phyloP scores from a whole-genome alignment of 2,329 filamentous ascomycete genomes.

The Zymoseptoria ardabiliae region DNA sequence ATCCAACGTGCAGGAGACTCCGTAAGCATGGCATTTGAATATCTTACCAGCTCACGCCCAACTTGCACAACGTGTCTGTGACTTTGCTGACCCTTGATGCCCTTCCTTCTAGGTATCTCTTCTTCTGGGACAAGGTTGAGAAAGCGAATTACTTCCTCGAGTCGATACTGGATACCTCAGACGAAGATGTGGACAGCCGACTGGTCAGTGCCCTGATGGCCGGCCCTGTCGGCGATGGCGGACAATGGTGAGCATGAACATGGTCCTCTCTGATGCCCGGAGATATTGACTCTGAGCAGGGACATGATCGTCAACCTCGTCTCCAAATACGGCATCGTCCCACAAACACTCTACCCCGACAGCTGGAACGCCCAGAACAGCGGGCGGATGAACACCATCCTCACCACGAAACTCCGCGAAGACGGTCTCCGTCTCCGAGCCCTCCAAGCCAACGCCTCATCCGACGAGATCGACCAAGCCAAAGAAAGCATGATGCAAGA shows the following conservation, averaged over 20 bases:
- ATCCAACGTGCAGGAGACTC: neutral
- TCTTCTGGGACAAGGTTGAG: conserved; percentile 92
- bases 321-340: conserved; percentile 75
- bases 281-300: conserved; percentile 25
- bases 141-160: conserved; percentile 87
- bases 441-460: conserved; percentile 39
- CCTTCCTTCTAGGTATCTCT: conserved; percentile 53
- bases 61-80: too few species aligned
- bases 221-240: conserved; percentile 68
- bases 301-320: conserved; percentile 87
- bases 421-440: conserved; percentile 66
- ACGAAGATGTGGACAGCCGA: conserved; percentile 63
- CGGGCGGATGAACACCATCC: conserved; percentile 59
- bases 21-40: too few species aligned
- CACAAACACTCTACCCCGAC: conserved; percentile 74
- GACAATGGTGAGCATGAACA: conserved; percentile 76
- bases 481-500: conserved; percentile 74
- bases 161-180: conserved; percentile 67
- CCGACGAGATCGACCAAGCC: conserved; percentile 37
- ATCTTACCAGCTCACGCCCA: too few species aligned
- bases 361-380: conserved; percentile 70
- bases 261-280: neutral
- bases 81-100: neutral
- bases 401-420: conserved; percentile 83
- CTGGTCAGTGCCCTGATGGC: conserved; percentile 63